A percentile compares a stretch with the other conserved stretches of the same genome.
Evolutionary conservation across 139 green algal species (phyloP).

Genomic region (Auxenochlorella protothecoides): DNA sequence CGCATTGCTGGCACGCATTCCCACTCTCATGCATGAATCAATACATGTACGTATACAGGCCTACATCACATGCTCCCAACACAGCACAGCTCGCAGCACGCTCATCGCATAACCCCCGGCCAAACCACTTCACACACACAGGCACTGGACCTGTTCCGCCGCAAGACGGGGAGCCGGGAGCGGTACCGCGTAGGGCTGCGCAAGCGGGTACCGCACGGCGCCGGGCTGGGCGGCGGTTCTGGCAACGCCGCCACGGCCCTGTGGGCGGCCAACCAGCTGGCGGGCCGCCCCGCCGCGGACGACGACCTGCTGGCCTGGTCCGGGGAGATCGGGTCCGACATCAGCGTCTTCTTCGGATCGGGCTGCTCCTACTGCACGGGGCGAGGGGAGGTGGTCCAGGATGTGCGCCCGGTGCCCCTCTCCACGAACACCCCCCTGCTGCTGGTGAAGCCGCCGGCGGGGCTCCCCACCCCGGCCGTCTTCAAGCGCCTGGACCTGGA

Average conservation of each 20-base stretch:
- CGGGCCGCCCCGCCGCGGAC: slow-evolving; percentile 58
- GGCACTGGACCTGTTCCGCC: slow-evolving; percentile 75
- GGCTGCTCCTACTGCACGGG: slow-evolving; percentile 95
- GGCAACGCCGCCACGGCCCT: slow-evolving; percentile 94
- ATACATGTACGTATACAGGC: no score
- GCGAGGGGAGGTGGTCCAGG: slow-evolving; percentile 86
- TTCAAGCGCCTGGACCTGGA: slow-evolving; percentile 87
- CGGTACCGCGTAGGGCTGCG: slow-evolving; percentile 71
- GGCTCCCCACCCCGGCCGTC: slow-evolving; percentile 76
- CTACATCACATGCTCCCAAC: no score
- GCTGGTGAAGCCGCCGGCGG: slow-evolving; percentile 82
- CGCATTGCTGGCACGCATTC: no score
- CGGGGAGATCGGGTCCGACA: slow-evolving; percentile 93
- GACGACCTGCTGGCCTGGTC: slow-evolving; percentile 74
- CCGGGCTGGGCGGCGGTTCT: slow-evolving; percentile 87
- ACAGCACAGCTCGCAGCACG: no score
- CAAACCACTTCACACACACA: slow-evolving; percentile 8
- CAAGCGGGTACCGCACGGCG: slow-evolving; percentile 90
- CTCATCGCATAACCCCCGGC: no score
- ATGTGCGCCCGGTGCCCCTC: slow-evolving; percentile 65
- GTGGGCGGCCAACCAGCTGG: slow-evolving; percentile 90
- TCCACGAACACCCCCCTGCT: slow-evolving; percentile 73
- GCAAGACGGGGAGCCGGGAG: slow-evolving; percentile 50
- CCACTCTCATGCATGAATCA: no score
- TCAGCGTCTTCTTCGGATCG: slow-evolving; percentile 88